phyloP scores from a whole-genome alignment of 352 stramenopile species.

The Phytophthora foliorum region DNA sequence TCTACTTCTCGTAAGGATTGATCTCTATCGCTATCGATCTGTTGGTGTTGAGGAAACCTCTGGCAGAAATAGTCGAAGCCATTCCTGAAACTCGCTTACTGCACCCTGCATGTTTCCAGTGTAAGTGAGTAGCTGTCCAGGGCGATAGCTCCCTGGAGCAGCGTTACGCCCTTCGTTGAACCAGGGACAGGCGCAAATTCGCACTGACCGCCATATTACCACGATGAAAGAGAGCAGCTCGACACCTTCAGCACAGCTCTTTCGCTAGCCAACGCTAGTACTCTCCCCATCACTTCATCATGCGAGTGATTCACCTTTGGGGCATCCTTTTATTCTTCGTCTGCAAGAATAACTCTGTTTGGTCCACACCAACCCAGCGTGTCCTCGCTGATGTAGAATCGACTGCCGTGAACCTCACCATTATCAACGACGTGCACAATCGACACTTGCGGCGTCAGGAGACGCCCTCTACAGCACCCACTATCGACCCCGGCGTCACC shows the following conservation, averaged over 20 bases:
- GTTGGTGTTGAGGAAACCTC: too few relatives aligned
- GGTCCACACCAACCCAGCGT: background rate
- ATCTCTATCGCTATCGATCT: background rate
- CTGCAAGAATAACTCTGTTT: too few relatives aligned
- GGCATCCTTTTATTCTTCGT: slow-evolving; percentile 7
- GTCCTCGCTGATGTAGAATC: slow-evolving; percentile 1
- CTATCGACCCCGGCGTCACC: background rate
- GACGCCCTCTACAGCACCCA: background rate
- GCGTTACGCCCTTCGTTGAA: too few relatives aligned
- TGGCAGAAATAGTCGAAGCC: too few relatives aligned
- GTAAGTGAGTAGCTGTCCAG: too few relatives aligned
- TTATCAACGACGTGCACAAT: background rate
- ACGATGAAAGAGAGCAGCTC: too few relatives aligned
- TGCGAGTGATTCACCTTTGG: slow-evolving; percentile 3
- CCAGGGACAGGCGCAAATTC: too few relatives aligned
- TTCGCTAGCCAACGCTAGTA: background rate
- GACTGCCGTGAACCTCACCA: background rate
- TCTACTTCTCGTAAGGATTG: too few relatives aligned
- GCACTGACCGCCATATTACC: too few relatives aligned
- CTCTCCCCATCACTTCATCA: background rate
- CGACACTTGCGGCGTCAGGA: slow-evolving; percentile 4
- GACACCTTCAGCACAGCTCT: background rate
- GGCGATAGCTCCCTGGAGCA: too few relatives aligned
- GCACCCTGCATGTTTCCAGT: too few relatives aligned
- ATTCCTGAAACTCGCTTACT: too few relatives aligned